Conservation (phyloP, 345 rosid genomes). For the Brassica napus region Da-Ae NC_063450.1:27094001-27094500, state of each 20-base stretch:
- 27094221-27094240: background rate
- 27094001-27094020: background rate
- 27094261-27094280: background rate
- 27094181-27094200: background rate
- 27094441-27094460: no score
- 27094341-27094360: no score
- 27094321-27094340: background rate
- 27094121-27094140: background rate
- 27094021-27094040: background rate
- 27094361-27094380: no score
- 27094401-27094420: no score
- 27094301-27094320: background rate
- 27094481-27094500: no score
- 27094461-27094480: no score
- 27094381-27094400: no score
- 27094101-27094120: background rate
- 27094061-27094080: background rate
- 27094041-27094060: background rate
- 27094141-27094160: background rate
- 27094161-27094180: background rate
- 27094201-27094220: background rate
- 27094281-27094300: background rate
- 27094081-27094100: background rate
- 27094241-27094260: background rate
- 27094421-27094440: no score